Evolutionary conservation across 2,329 filamentous ascomycete genomes (phyloP), one percentile per base, ranked within the genome.

Genomic region (Coccinonectria pachysandricola): DNA sequence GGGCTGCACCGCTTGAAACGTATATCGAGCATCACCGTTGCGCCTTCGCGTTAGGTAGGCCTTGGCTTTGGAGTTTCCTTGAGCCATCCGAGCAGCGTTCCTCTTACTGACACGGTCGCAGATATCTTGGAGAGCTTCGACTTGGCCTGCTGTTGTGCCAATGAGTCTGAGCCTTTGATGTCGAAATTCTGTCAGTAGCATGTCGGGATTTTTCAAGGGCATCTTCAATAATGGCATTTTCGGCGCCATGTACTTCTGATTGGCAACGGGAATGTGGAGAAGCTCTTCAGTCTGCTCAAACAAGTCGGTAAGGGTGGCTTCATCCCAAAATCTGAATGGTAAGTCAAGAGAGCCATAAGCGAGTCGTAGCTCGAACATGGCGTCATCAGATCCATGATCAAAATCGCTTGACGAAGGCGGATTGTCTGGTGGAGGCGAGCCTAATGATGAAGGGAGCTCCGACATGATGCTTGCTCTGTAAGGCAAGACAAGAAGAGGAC

Each of bases 1-100:
- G 0, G 87, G 82, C 1, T 75, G 70, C 1, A 96, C 64, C 1
- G 73, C 71, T 37, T 78, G 68, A 57, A 98, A 98, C 0, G 82
- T 93, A 59, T 93, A 94, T 33, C 63, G 65, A 12, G 64, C 60
- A 32, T 78, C 70, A n/a, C 74, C 72, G 49, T 45, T 46, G 32
- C 32, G 27, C 13, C 23, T 32, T n/a, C 36, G 34, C 7, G 19
- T 23, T 13, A 24, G 30, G 6, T 27, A 12, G n/a, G 34, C 33
- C 42, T 19, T 49, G 23, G 38, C 39, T 38, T 38, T 54, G 31
- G 22, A 42, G 28, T n/a, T n/a, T n/a, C 36, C 47, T 35, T 40
- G 50, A 12, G 43, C 53, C 40, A 47, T 32, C 17, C 59, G 54
- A 9, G 54, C 55, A 3, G 54, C 55, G 23, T 71, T 63, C 6